Percentiles rank a stretch among this genome's conserved stretches.
Conservation (phyloP, 257 asterid genomes). For the Haberlea rhodopensis region DNA sequence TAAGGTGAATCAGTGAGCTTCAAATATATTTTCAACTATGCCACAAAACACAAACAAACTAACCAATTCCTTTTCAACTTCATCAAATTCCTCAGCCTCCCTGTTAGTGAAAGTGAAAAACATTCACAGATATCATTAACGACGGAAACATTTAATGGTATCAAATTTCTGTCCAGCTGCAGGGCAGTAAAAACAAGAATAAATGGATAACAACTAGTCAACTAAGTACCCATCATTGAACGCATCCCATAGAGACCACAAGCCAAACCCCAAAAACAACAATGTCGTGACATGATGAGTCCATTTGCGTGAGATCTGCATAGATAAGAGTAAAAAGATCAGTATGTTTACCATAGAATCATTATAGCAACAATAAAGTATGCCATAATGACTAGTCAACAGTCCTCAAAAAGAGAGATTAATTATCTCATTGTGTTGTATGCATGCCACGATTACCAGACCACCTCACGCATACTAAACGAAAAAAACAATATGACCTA, state of each 20-base stretch:
- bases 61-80: conserved; percentile 94
- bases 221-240: conserved; percentile 66
- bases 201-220: conserved; percentile 21
- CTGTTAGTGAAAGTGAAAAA: conserved; percentile 40
- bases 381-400: conserved; percentile 1
- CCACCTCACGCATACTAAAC: no score
- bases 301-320: conserved; percentile 89
- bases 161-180: conserved; percentile 8
- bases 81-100: conserved; percentile 75
- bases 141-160: conserved; percentile 5
- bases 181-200: conserved; percentile 17
- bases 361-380: neutral
- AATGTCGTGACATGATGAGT: conserved; percentile 91
- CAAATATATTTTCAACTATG: conserved; percentile 17
- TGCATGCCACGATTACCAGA: no score
- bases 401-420: neutral
- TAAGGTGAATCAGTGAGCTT: conserved; percentile 28
- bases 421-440: no score
- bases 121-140: conserved; percentile 9
- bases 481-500: no score
- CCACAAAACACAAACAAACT: conserved; percentile 26
- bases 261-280: conserved; percentile 82
- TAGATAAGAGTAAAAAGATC: neutral
- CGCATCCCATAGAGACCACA: conserved; percentile 99
- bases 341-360: neutral